Conservation (phyloP, 495 filamentous ascomycete species). For the Aspergillus sclerotioniger region DNA sequence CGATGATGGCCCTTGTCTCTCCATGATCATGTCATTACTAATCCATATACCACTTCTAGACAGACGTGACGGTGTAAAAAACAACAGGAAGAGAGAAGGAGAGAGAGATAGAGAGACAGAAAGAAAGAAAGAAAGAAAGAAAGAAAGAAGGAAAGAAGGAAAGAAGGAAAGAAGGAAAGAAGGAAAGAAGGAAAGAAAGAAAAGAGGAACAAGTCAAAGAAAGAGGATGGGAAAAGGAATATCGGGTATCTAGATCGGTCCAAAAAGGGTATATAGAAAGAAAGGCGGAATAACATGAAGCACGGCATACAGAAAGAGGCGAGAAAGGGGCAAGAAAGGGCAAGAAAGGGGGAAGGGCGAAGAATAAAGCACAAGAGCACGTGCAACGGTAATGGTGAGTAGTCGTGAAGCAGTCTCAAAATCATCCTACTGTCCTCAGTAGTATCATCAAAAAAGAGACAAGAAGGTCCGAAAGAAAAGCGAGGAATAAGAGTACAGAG, state of each 20-base stretch:
- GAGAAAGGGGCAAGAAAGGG: too few relatives aligned
- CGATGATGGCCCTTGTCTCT: not conserved
- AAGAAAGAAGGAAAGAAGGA: conserved; percentile 19
- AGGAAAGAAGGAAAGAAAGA: too few relatives aligned
- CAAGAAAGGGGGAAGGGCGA: too few relatives aligned
- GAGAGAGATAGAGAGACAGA: too few relatives aligned
- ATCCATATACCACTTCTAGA: not conserved
- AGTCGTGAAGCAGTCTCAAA: not conserved
- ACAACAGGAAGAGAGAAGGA: too few relatives aligned
- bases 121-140: conserved; percentile 9
- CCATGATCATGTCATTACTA: not conserved
- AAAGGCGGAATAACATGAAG: not conserved
- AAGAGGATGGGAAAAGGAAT: conserved; percentile 19
- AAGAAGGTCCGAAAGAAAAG: not conserved
- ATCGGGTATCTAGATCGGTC: conserved; percentile 22
- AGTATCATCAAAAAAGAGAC: not conserved
- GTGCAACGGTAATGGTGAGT: too few relatives aligned
- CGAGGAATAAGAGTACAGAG: not conserved
- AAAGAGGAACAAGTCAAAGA: conserved; percentile 15
- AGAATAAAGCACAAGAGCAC: too few relatives aligned
- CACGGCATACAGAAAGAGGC: not conserved
- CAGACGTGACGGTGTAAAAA: too few relatives aligned
- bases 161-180: not conserved
- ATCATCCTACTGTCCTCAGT: not conserved
- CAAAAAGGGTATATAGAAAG: not conserved